Evolutionary conservation across 306 rosid species (phyloP).

Genomic region (Trifolium pratense): DNA sequence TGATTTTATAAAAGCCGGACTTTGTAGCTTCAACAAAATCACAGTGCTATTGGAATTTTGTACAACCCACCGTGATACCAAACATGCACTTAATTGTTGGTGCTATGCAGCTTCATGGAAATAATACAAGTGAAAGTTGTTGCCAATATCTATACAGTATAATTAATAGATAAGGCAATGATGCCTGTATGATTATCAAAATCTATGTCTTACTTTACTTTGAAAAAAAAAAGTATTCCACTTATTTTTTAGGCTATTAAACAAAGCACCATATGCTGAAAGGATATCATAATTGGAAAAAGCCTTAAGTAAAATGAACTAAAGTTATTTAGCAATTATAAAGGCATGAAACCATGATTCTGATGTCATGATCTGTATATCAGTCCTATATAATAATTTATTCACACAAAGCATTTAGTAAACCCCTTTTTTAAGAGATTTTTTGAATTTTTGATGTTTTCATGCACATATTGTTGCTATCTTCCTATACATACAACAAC

Average conservation of each 20-base stretch:
- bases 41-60: no score
- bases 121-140: no score
- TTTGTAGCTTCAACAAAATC: no score
- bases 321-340: conserved; percentile 25
- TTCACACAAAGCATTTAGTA: not conserved
- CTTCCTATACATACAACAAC: no score
- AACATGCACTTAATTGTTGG: no score
- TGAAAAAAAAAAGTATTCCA: conserved; percentile 7
- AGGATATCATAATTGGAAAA: conserved; percentile 37
- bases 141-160: not conserved
- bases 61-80: not conserved
- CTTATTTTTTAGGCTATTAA: conserved; percentile 28
- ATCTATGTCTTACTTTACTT: conserved; percentile 29
- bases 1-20: no score
- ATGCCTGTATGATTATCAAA: not conserved
- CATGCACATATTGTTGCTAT: no score
- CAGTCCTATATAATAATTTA: not conserved
- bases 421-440: no score
- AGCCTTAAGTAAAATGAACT: not conserved
- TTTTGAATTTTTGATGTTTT: no score
- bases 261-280: conserved; percentile 23
- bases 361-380: conserved; percentile 16
- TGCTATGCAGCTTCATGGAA: no score
- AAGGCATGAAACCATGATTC: conserved; percentile 13
- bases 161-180: not conserved